Evolutionary conservation across 768 basidiomycete genomes (phyloP).

Genomic region (Rhizopogon rudus): DNA sequence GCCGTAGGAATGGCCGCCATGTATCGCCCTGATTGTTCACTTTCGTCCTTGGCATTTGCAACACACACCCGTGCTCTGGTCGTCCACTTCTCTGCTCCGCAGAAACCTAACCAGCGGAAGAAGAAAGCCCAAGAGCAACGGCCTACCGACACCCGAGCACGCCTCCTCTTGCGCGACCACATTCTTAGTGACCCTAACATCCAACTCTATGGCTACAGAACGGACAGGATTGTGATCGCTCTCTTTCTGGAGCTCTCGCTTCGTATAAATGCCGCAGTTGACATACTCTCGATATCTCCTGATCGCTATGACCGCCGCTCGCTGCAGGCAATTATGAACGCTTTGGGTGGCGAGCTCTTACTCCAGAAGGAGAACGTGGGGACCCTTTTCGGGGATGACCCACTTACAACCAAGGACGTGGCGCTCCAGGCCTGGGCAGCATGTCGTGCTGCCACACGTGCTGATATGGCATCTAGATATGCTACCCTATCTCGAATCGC

Average conservation of each 20-base stretch:
- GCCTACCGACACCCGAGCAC: conserved; percentile 1
- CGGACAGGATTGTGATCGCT: conserved; percentile 40
- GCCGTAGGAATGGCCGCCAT: conserved; percentile 39
- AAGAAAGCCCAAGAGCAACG: conserved; percentile 1
- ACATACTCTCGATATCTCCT: conserved; percentile 32
- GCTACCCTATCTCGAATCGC: conserved; percentile 13
- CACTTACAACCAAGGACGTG: conserved; percentile 11
- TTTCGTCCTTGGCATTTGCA: conserved; percentile 37
- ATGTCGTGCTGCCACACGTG: conserved; percentile 28
- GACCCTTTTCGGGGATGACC: conserved; percentile 22
- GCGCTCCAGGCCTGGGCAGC: conserved; percentile 45
- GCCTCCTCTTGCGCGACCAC: conserved; percentile 22
- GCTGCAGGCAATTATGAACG: conserved; percentile 26
- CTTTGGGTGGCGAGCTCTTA: conserved; percentile 32
- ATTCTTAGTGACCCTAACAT: conserved; percentile 26
- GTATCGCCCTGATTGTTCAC: conserved; percentile 29
- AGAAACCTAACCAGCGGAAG: background rate
- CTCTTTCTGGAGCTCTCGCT: conserved; percentile 35
- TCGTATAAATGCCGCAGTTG: conserved; percentile 31
- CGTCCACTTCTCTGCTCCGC: conserved; percentile 23
- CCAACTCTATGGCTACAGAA: conserved; percentile 37
- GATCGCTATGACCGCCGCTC: conserved; percentile 24
- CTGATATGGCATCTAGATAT: conserved; percentile 14
- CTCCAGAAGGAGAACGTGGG: conserved; percentile 23
- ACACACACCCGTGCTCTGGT: conserved; percentile 30